Percentiles rank a stretch among this genome's conserved stretches.
phyloP scores from a whole-genome alignment of 345 rosid species.

The Citrus mangshanensis region DNA sequence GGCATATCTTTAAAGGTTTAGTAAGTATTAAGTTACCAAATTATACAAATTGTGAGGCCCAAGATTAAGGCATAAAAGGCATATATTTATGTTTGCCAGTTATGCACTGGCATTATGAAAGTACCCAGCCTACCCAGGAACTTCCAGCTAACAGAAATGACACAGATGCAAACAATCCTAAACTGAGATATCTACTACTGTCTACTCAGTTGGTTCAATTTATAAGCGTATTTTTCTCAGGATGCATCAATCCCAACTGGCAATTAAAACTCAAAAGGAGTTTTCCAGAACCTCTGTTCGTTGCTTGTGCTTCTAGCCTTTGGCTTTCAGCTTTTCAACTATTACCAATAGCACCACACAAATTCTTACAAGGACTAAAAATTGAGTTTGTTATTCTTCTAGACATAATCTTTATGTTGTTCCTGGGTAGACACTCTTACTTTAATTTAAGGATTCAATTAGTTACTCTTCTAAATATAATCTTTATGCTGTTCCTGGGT shows the following conservation, averaged over 20 bases:
- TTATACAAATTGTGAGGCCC: neutral
- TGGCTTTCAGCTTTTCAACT: neutral
- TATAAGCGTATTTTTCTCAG: neutral
- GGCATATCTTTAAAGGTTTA: neutral
- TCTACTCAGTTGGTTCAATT: neutral
- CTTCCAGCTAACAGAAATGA: neutral
- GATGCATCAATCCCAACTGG: neutral
- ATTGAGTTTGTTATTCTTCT: neutral
- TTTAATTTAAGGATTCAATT: neutral
- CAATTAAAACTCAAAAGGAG: neutral
- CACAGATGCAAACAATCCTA: neutral
- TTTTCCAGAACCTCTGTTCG: neutral
- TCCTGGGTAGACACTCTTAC: neutral
- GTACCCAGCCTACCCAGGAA: neutral
- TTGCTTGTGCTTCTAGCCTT: neutral
- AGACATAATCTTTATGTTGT: neutral
- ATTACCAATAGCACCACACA: neutral
- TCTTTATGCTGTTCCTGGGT: neutral
- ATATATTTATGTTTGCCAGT: neutral
- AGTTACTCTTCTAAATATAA: neutral
- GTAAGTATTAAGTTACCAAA: neutral
- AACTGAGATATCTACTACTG: neutral
- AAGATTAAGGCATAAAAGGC: neutral
- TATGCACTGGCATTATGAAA: neutral
- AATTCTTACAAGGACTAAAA: neutral